Evolutionary conservation across 108 stramenopile species (phyloP).

Genomic region (Discostella stelligeroides): DNA sequence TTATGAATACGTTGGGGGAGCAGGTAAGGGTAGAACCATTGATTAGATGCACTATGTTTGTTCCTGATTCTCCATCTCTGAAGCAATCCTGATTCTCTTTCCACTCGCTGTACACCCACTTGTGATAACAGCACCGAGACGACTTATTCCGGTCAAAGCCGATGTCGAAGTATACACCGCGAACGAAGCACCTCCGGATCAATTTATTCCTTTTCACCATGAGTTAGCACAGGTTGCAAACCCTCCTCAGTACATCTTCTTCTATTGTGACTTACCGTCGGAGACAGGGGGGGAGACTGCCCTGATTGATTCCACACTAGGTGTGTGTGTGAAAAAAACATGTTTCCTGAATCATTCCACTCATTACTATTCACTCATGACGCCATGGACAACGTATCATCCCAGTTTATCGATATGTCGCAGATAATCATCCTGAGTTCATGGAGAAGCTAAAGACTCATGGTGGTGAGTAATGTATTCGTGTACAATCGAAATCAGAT

Average conservation of each 20-base stretch:
- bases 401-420: constrained; percentile 60
- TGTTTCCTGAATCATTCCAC: background rate
- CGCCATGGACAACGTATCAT: background rate
- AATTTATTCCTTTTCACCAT: constrained; percentile 86
- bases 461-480: constrained; percentile 40
- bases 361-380: background rate
- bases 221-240: constrained; percentile 78
- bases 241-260: constrained; percentile 77
- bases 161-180: constrained; percentile 77
- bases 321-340: constrained; percentile 18
- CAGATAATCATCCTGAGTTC: constrained; percentile 62
- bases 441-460: constrained; percentile 61
- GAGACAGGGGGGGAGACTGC: constrained; percentile 83
- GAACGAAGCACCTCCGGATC: constrained; percentile 77
- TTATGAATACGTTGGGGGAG: constrained; percentile 54
- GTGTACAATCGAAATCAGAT: background rate
- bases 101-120: background rate
- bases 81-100: background rate
- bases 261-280: constrained; percentile 77
- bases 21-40: constrained; percentile 22
- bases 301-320: constrained; percentile 70
- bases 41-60: background rate
- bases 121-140: constrained; percentile 75
- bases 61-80: background rate
- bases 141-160: constrained; percentile 59